Percentiles rank a stretch among this genome's conserved stretches.
phyloP scores from a whole-genome alignment of 768 basidiomycete species.

The Kwoniella pini region DNA sequence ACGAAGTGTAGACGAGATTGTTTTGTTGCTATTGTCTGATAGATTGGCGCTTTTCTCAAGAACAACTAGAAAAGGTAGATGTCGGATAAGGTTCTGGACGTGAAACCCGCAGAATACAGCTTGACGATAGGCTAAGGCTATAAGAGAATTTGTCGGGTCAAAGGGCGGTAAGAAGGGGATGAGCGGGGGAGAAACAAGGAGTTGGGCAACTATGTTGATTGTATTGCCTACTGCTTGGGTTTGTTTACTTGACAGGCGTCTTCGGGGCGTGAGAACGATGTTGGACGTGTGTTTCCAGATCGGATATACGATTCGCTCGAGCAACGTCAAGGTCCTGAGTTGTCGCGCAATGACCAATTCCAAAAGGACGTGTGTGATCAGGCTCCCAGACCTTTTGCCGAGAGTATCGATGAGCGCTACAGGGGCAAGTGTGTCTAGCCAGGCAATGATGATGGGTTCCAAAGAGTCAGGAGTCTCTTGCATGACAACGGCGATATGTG shows the following conservation, averaged over 20 bases:
- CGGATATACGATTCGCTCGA: conserved; percentile 26
- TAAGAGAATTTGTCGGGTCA: conserved; percentile 27
- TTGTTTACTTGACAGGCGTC: conserved; percentile 23
- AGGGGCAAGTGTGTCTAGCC: conserved; percentile 25
- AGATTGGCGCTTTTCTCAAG: conserved; percentile 18
- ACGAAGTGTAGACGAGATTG: conserved; percentile 20
- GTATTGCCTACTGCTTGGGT: conserved; percentile 21
- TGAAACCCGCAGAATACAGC: conserved; percentile 26
- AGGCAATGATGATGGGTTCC: conserved; percentile 19
- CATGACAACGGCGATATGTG: conserved; percentile 23
- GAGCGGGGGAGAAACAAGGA: conserved; percentile 32
- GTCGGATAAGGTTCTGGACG: conserved; percentile 36
- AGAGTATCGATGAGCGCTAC: conserved; percentile 15
- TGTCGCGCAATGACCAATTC: conserved; percentile 29
- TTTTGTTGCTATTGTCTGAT: conserved; percentile 11
- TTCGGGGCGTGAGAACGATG: conserved; percentile 7
- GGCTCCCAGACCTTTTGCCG: conserved; percentile 1
- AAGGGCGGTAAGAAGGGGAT: conserved; percentile 24
- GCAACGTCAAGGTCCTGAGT: conserved; percentile 22
- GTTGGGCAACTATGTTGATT: conserved; percentile 31
- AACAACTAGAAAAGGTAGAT: conserved; percentile 44
- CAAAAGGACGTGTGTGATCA: conserved; percentile 21
- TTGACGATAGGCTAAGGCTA: conserved; percentile 33
- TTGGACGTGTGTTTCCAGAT: conserved; percentile 34
- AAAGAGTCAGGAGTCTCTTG: conserved; percentile 2